A percentile compares a stretch with the other conserved stretches of the same genome.
Conservation (phyloP, 108 stramenopile species). For the Parietichytrium sp. region DNA sequence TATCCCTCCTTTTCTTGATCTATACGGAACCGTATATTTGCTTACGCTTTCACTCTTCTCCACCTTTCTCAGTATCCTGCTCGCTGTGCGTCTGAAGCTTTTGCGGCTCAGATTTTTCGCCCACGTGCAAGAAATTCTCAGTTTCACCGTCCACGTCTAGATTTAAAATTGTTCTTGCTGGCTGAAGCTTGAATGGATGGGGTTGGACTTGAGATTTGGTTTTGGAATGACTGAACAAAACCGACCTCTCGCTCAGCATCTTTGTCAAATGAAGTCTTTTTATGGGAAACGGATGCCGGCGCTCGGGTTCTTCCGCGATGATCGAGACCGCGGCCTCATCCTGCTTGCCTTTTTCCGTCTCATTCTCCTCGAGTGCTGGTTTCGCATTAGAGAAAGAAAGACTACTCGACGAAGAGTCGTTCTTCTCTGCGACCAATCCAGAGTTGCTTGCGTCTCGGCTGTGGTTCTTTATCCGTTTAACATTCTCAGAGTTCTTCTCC, state of each 20-base stretch:
- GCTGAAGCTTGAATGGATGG: background rate
- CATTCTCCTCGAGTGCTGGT: background rate
- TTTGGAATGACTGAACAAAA: background rate
- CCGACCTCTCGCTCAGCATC: background rate
- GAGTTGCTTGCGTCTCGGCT: background rate
- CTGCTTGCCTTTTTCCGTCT: background rate
- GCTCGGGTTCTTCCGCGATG: background rate
- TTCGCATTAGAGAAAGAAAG: background rate
- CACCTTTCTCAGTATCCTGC: background rate
- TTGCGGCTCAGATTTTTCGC: background rate
- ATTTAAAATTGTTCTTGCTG: background rate
- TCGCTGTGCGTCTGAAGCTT: background rate
- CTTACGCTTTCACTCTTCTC: background rate
- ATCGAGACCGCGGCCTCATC: background rate
- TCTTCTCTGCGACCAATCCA: background rate
- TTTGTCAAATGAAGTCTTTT: background rate
- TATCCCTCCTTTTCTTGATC: background rate
- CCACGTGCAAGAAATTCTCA: background rate
- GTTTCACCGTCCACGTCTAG: slow-evolving; percentile 18
- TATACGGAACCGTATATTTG: background rate
- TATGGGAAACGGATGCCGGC: background rate
- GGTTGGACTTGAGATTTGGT: background rate
- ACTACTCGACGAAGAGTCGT: too few relatives aligned
- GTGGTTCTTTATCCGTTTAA: background rate
- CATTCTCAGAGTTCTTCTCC: background rate